Evolutionary conservation across 805 yeast genomes (phyloP).

Genomic region (Yarrowia yakushimensis): DNA sequence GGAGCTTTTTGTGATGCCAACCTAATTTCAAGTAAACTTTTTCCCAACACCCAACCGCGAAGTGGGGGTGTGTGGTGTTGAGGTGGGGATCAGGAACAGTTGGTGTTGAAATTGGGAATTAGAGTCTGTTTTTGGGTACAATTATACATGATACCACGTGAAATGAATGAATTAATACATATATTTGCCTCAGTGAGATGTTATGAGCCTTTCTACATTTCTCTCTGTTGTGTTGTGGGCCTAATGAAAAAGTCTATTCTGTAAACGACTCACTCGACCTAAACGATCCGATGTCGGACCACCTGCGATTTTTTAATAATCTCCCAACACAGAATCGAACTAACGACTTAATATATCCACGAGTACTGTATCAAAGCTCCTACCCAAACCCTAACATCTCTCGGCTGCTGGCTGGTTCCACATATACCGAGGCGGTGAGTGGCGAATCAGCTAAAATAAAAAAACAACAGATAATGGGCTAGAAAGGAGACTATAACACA

Average conservation of each 20-base stretch:
- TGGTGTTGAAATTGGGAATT: not conserved
- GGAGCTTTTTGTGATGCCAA: not conserved
- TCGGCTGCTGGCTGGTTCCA: constrained; percentile 1
- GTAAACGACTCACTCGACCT: constrained; percentile 20
- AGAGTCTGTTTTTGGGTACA: not conserved
- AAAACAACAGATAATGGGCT: not conserved
- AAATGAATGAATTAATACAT: not conserved
- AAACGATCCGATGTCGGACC: not conserved
- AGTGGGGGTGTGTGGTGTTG: not conserved
- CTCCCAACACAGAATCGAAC: not conserved
- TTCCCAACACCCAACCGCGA: constrained; percentile 22
- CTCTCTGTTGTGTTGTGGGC: constrained; percentile 8
- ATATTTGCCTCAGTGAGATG: not conserved
- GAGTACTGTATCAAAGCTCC: no score
- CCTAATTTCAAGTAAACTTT: not conserved
- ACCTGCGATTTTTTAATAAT: not conserved
- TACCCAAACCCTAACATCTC: no score
- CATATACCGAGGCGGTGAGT: constrained; percentile 1
- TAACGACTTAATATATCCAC: not conserved
- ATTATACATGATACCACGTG: not conserved
- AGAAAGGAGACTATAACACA: no score
- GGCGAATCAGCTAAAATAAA: not conserved
- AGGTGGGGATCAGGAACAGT: no score
- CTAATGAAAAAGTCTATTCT: not conserved
- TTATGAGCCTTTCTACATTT: not conserved